Conservation (phyloP, 1,284 basidiomycete species). For the Fomes fomentarius region DNA sequence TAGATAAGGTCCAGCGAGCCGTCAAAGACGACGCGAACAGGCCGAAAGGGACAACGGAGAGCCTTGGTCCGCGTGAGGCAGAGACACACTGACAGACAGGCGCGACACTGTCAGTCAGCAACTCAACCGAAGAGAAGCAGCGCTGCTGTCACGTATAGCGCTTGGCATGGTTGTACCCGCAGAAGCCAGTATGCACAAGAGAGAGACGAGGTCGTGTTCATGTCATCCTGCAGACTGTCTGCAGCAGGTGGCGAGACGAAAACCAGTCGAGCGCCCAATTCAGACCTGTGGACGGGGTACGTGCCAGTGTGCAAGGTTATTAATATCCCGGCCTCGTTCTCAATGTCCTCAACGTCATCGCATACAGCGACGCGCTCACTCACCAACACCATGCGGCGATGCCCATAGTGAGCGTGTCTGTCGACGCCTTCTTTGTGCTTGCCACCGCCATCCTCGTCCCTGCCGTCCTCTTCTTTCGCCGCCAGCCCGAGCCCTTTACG, state of each 20-base stretch:
- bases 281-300: no score
- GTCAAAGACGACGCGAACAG: constrained; percentile 8
- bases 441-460: constrained; percentile 26
- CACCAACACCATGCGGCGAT: constrained; percentile 1
- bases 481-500: constrained; percentile 14
- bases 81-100: constrained; percentile 4
- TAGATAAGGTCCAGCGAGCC: constrained; percentile 14
- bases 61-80: constrained; percentile 19
- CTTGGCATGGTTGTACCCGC: no score
- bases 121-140: no score
- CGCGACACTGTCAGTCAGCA: no score
- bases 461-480: constrained; percentile 23
- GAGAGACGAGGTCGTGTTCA: no score
- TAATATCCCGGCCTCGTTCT: neutral
- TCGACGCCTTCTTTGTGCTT: constrained; percentile 33
- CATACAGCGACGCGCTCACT: neutral
- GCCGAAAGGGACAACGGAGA: constrained; percentile 4
- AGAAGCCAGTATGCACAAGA: no score
- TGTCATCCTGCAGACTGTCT: no score
- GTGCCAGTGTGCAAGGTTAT: no score
- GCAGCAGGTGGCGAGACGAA: no score
- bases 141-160: no score
- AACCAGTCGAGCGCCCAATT: neutral
- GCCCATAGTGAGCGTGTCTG: constrained; percentile 29
- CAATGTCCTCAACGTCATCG: neutral